A percentile compares a stretch with the other conserved stretches of the same genome.
These are phyloP conservation scores for Irpex rosettiformis DNA, from an alignment of 1,284 basidiomycete genomes.

Conservation along the genomic window DNA sequence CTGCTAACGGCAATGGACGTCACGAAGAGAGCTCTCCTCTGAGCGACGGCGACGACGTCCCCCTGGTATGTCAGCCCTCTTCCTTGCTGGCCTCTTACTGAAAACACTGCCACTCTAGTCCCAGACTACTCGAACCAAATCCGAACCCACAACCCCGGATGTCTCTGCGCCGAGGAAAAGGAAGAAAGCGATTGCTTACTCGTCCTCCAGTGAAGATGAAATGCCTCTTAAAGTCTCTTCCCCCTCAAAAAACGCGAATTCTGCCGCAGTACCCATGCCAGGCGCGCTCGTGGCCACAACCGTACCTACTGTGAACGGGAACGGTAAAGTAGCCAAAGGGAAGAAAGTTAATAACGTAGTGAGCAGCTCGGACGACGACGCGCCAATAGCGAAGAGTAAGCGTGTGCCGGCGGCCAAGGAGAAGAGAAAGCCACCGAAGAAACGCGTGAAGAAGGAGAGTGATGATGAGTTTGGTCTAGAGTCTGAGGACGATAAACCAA, in stretches of 20 bases:
- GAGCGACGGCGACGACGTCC: constrained; percentile 66
- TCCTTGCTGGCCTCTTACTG: constrained; percentile 1
- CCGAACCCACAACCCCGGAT: constrained; percentile 42
- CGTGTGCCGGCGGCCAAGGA: constrained; percentile 25
- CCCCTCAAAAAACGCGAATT: constrained; percentile 48
- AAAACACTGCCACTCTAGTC: constrained; percentile 30
- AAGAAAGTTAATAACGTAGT: constrained; percentile 23
- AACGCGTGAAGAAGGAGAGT: constrained; percentile 60
- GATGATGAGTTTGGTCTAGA: constrained; percentile 33
- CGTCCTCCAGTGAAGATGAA: constrained; percentile 68
- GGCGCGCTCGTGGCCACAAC: constrained; percentile 39
- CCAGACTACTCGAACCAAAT: constrained; percentile 40
- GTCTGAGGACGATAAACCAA: constrained; percentile 43
- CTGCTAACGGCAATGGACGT: constrained; percentile 42
- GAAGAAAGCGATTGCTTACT: constrained; percentile 47
- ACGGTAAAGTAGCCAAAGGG: constrained; percentile 33
- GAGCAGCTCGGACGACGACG: constrained; percentile 31
- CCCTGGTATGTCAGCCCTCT: constrained; percentile 50
- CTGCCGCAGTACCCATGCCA: constrained; percentile 40
- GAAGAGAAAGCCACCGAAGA: constrained; percentile 45
- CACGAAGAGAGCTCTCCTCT: constrained; percentile 38
- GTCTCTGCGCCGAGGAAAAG: constrained; percentile 47
- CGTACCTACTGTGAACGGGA: constrained; percentile 26
- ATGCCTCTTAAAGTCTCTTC: constrained; percentile 63
- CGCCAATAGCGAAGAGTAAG: constrained; percentile 26